These are phyloP conservation scores for Hemisphaericaspora lyxosophila DNA, from an alignment of 1,139 yeast genomes.

Conservation along the genomic window DNA sequence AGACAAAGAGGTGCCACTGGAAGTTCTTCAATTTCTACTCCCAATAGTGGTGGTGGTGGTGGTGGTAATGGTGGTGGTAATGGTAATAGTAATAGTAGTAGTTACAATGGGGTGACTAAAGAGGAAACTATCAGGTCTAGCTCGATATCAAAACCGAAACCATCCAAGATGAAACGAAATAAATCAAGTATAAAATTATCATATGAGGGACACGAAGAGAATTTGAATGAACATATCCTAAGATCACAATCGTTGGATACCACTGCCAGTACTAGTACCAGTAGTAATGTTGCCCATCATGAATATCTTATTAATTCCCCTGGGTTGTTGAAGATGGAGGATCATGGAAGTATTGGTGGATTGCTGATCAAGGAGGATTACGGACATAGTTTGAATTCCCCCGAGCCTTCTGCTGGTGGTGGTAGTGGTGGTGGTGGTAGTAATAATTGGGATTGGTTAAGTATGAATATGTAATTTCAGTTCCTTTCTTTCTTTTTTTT, in stretches of 20 bases:
- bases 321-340: not conserved
- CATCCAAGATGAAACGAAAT: constrained; percentile 9
- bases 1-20: constrained; percentile 31
- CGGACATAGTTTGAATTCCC: constrained; percentile 3
- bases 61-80: not conserved
- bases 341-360: constrained; percentile 1
- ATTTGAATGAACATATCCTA: constrained; percentile 1
- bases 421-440: no score
- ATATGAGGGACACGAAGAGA: constrained; percentile 1
- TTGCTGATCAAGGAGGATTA: constrained; percentile 1
- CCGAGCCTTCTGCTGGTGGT: constrained; percentile 17
- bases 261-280: no score
- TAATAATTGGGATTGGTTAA: constrained; percentile 39
- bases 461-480: constrained; percentile 30
- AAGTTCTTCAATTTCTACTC: not conserved
- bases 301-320: constrained; percentile 1
- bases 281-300: no score
- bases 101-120: not conserved
- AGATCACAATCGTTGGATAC: not conserved
- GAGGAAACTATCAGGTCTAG: not conserved
- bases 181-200: constrained; percentile 7
- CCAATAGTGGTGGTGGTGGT: not conserved
- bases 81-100: constrained; percentile 1
- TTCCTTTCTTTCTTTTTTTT: not conserved
- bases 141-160: constrained; percentile 3